A percentile compares a stretch with the other conserved stretches of the same genome.
Conservation (phyloP, 2,329 filamentous ascomycete genomes). For the Drechslera avenae region DNA sequence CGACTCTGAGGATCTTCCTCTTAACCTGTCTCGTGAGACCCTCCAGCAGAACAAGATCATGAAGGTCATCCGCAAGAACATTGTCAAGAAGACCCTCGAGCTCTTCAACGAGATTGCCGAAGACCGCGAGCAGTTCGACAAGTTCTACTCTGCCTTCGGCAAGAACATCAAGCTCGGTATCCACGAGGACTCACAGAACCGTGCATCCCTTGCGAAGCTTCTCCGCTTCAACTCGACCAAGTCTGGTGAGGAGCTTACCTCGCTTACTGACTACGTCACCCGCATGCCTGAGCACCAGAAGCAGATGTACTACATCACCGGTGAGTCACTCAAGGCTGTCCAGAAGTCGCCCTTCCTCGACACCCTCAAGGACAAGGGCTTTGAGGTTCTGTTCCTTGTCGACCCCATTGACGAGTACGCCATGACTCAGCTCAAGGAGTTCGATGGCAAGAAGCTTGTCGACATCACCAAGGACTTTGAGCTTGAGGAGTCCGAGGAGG, state of each 20-base stretch:
- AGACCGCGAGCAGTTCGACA: constrained; percentile 99
- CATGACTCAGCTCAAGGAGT: constrained; percentile 99
- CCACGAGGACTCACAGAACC: constrained; percentile 99
- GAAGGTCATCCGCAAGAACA: constrained; percentile 99
- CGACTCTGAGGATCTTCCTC: constrained; percentile 98
- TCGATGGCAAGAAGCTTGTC: constrained; percentile 99
- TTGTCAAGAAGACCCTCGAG: constrained; percentile 99
- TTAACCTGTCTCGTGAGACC: constrained; percentile 99
- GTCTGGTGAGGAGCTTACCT: constrained; percentile 94
- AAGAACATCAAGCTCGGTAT: constrained; percentile 99
- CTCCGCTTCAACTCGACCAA: constrained; percentile 99
- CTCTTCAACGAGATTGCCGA: constrained; percentile 99
- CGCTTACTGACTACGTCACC: constrained; percentile 94
- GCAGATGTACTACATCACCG: constrained; percentile 99
- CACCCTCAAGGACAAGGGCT: constrained; percentile 97
- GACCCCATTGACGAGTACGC: constrained; percentile 99
- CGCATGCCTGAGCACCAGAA: constrained; percentile 99
- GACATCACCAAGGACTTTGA: constrained; percentile 99
- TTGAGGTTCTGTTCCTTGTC: constrained; percentile 98
- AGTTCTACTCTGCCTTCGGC: constrained; percentile 99
- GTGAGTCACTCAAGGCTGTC: constrained; percentile 98
- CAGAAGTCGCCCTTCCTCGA: constrained; percentile 99
- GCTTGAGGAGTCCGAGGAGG: constrained; percentile 99
- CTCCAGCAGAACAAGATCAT: constrained; percentile 99
- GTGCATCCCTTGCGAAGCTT: constrained; percentile 89